phyloP scores from a whole-genome alignment of 495 filamentous ascomycete species.

The Geopyxis carbonaria region DNA sequence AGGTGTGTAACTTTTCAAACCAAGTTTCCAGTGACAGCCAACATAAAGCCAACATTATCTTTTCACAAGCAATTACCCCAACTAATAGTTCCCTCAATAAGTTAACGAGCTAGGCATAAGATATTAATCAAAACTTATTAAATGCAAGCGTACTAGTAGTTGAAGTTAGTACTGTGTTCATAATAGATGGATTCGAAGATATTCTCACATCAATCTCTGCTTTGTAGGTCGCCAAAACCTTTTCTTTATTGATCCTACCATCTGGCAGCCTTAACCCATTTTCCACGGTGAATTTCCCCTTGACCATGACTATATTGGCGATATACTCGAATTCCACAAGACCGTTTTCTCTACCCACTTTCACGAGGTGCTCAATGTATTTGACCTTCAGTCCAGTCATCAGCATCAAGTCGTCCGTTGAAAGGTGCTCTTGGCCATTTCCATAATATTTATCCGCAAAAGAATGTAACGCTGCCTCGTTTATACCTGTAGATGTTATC shows the following conservation, averaged over 20 bases:
- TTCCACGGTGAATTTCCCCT: not conserved
- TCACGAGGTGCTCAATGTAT: slow-evolving; percentile 9
- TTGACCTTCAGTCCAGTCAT: slow-evolving; percentile 4
- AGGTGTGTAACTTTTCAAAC: too few species aligned
- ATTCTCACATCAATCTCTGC: slow-evolving; percentile 2
- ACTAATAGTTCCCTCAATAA: too few species aligned
- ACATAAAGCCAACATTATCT: too few species aligned
- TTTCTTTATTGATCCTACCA: slow-evolving; percentile 1
- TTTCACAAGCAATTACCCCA: too few species aligned
- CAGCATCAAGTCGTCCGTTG: slow-evolving; percentile 9
- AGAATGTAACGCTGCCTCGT: not conserved
- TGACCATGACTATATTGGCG: slow-evolving; percentile 8
- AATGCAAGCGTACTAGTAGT: too few species aligned
- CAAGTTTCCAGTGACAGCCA: too few species aligned
- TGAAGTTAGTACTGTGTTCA: too few species aligned
- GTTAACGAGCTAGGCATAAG: too few species aligned
- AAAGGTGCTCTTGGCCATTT: slow-evolving; percentile 3
- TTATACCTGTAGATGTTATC: not conserved
- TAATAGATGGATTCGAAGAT: too few species aligned
- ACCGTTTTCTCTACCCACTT: slow-evolving; percentile 5
- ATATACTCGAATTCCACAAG: slow-evolving; percentile 15
- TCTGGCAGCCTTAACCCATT: not conserved
- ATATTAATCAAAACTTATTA: too few species aligned
- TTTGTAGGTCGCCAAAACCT: slow-evolving; percentile 5
- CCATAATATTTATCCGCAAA: slow-evolving; percentile 6